Conservation (phyloP, 495 filamentous ascomycete species). For the Astrothelium subdiscretum region DNA sequence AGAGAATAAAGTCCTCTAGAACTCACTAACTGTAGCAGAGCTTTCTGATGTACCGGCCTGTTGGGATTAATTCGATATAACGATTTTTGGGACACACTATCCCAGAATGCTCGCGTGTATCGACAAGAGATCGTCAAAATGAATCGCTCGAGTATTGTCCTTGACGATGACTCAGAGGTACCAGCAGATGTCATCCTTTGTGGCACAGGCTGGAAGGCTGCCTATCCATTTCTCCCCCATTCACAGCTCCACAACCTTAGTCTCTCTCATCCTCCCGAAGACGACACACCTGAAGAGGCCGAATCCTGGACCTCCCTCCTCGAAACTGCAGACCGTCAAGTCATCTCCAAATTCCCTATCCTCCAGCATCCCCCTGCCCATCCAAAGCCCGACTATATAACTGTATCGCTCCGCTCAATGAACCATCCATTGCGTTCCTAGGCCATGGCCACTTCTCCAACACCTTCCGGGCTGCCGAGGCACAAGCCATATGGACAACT, state of each 20-base stretch:
- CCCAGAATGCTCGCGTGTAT: constrained; percentile 30
- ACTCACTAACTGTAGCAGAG: background rate
- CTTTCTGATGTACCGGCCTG: constrained; percentile 33
- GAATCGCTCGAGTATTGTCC: background rate
- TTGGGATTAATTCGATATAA: constrained; percentile 25
- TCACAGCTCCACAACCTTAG: background rate
- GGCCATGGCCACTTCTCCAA: constrained; percentile 26
- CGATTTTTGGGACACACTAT: constrained; percentile 33
- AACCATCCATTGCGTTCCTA: constrained; percentile 34
- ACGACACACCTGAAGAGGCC: background rate
- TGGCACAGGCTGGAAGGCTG: constrained; percentile 8
- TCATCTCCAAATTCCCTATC: constrained; percentile 28
- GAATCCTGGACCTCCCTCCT: constrained; percentile 15
- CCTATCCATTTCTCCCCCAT: background rate
- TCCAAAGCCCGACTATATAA: constrained; percentile 7
- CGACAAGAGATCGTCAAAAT: constrained; percentile 19
- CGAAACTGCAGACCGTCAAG: constrained; percentile 22
- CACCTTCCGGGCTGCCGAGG: constrained; percentile 30
- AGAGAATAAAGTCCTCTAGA: constrained; percentile 15
- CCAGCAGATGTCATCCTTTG: constrained; percentile 8
- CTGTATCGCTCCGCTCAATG: constrained; percentile 9
- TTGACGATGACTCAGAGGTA: constrained; percentile 2
- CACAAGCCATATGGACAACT: constrained; percentile 36
- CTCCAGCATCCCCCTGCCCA: constrained; percentile 10
- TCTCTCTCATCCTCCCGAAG: background rate